Base-by-base conservation (phyloP, 208 protist genomes). In the Leishmania aethiopica region DNA sequence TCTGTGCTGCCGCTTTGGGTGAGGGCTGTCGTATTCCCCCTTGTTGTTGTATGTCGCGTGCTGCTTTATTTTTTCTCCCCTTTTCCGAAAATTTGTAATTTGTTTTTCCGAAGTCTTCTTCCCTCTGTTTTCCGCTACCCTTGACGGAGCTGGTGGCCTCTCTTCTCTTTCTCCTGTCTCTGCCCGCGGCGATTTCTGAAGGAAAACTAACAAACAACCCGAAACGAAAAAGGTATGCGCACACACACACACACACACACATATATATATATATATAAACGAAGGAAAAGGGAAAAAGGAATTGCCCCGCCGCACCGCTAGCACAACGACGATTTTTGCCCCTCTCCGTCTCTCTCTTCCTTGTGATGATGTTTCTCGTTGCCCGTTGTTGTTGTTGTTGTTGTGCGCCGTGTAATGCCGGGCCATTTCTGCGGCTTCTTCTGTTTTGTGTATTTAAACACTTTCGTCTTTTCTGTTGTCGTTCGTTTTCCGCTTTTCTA, bases 311-410 rank as follows among this genome's bases (percentile, higher is more conserved):
- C 51, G 51, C 2, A 22, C 17, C 51, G 25, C 3, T 45, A 25
- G 53, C 32, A 28, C 84, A 19, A 17, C 19, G 60, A 28, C 71
- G 40, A 84, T 57, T 69, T 72, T 73, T 84, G 28, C 64, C 64
- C 79, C 25, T 76, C 40, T 78, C n/a, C 53, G 7, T 40, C 19
- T 83, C 81, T 82, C 28, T 77, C 47, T 40, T 79, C 37, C 76
- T 70, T n/a, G 37, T 49, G n/a, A 19, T 51, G 10, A 13, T 49
- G 45, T 11, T 49, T 49, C 45, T 49, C 8, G 45, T 72, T 37
- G 51, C 17, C 15, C 11, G 2, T 22, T 69, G 64, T 69, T 32
- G 35, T 45, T 37, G 35, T 69, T 35, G 6, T 47, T 47, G 8
- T 47, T 69, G 10, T 64, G 28, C 42, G 62, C 7, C 32, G 62